These are phyloP conservation scores for Sclerospora graminicola DNA, from an alignment of 352 stramenopile genomes.

Conservation along the genomic window DNA sequence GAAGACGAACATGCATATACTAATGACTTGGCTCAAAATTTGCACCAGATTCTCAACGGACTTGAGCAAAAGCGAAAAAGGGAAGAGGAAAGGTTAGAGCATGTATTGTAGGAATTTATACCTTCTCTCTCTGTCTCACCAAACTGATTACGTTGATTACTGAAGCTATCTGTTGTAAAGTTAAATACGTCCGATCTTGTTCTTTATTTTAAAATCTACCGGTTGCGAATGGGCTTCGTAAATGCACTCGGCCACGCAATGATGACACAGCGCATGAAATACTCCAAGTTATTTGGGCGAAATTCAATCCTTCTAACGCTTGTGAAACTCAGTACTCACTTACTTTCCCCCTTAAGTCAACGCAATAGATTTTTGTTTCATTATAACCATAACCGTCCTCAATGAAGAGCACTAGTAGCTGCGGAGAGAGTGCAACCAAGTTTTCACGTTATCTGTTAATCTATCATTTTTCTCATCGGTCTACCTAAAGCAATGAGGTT, in stretches of 20 bases:
- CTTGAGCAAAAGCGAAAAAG: slow-evolving; percentile 49
- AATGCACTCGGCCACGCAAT: slow-evolving; percentile 75
- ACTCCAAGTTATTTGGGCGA: slow-evolving; percentile 6
- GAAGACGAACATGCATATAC: slow-evolving; percentile 3
- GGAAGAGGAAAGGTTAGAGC: slow-evolving; percentile 51
- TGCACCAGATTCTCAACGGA: slow-evolving; percentile 46
- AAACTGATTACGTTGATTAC: not conserved
- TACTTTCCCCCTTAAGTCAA: slow-evolving; percentile 80
- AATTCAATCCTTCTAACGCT: not conserved
- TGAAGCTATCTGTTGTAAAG: slow-evolving; percentile 14
- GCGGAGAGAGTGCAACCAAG: too few relatives aligned
- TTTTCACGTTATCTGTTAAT: too few relatives aligned
- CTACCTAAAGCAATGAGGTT: not conserved
- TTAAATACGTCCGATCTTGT: slow-evolving; percentile 33
- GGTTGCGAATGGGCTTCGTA: slow-evolving; percentile 72
- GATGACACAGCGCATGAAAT: slow-evolving; percentile 49
- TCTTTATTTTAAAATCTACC: slow-evolving; percentile 64
- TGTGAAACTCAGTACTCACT: slow-evolving; percentile 40
- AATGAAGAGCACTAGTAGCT: slow-evolving; percentile 69
- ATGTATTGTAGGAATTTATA: slow-evolving; percentile 41
- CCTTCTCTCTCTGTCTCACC: slow-evolving; percentile 14
- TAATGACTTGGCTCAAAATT: slow-evolving; percentile 38
- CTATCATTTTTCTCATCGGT: not conserved
- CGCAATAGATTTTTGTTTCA: slow-evolving; percentile 76
- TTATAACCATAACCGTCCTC: slow-evolving; percentile 61